A percentile compares a stretch with the other conserved stretches of the same genome.
These are phyloP conservation scores for Plantago elongata DNA, from an alignment of 257 asterid species.

Conservation along the genomic window DNA sequence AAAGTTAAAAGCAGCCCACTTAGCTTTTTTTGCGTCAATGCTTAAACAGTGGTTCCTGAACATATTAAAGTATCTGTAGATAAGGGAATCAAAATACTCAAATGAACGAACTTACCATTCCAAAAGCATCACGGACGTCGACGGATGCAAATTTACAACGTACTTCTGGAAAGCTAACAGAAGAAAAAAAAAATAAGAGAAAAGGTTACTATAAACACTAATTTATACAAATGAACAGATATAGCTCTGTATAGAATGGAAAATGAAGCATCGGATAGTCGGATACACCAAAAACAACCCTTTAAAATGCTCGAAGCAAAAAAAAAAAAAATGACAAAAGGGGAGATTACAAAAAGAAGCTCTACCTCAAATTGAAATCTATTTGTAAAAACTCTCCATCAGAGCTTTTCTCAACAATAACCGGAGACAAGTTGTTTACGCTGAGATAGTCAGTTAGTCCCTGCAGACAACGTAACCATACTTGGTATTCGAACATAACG, in stretches of 20 bases:
- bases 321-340: too few relatives aligned
- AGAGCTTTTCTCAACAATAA: conserved; percentile 80
- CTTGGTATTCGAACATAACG: neutral
- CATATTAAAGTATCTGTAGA: neutral
- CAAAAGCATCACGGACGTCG: conserved; percentile 83
- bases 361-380: conserved; percentile 84
- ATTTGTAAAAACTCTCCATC: conserved; percentile 84
- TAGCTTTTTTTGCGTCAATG: neutral
- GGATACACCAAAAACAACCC: neutral
- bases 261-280: neutral
- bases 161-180: conserved; percentile 77
- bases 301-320: neutral
- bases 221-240: conserved; percentile 12
- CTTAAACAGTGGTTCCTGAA: neutral
- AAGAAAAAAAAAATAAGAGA: too few relatives aligned
- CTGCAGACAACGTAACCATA: conserved; percentile 39
- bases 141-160: conserved; percentile 96
- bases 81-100: neutral
- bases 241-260: too few relatives aligned
- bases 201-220: neutral
- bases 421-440: conserved; percentile 63
- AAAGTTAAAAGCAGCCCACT: too few relatives aligned
- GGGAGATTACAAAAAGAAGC: neutral
- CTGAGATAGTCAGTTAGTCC: conserved; percentile 71
- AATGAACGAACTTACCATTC: conserved; percentile 63